Percentiles rank a stretch among this genome's conserved stretches.
Evolutionary conservation across 345 rosid genomes (phyloP).

Genomic region (Acer negundo): DNA sequence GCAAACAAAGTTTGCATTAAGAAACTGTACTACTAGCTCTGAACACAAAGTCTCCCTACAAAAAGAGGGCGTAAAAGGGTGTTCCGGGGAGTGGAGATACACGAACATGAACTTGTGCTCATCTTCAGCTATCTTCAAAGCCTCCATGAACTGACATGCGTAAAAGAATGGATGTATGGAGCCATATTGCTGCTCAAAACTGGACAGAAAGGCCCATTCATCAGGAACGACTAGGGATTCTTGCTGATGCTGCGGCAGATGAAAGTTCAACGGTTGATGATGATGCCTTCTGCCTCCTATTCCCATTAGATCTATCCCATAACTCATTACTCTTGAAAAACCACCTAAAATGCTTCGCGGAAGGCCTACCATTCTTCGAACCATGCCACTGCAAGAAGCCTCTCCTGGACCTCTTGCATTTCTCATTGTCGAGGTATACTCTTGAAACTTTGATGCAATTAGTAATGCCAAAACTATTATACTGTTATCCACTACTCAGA

Average conservation of each 20-base stretch:
- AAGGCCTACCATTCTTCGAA: slow-evolving; percentile 51
- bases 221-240: slow-evolving; percentile 35
- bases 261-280: slow-evolving; percentile 25
- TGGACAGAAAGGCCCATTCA: slow-evolving; percentile 48
- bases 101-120: slow-evolving; percentile 58
- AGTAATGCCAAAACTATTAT: not conserved
- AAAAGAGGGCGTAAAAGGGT: slow-evolving; percentile 62
- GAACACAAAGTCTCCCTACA: slow-evolving; percentile 54
- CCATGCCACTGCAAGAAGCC: slow-evolving; percentile 36
- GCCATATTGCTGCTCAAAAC: slow-evolving; percentile 56
- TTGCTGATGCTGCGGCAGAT: slow-evolving; percentile 19
- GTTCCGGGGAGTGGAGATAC: slow-evolving; percentile 53
- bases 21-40: slow-evolving; percentile 55
- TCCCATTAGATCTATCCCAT: slow-evolving; percentile 31
- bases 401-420: slow-evolving; percentile 31
- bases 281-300: slow-evolving; percentile 40
- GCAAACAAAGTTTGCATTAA: slow-evolving; percentile 55
- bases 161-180: slow-evolving; percentile 55
- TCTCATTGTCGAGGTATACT: slow-evolving; percentile 16
- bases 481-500: not conserved
- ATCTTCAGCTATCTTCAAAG: slow-evolving; percentile 51
- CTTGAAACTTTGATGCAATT: not conserved
- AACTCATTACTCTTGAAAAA: slow-evolving; percentile 45
- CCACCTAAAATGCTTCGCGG: slow-evolving; percentile 50
- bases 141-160: slow-evolving; percentile 44